phyloP scores from a whole-genome alignment of 2,329 filamentous ascomycete species.

The Thelonectria discophora region DNA sequence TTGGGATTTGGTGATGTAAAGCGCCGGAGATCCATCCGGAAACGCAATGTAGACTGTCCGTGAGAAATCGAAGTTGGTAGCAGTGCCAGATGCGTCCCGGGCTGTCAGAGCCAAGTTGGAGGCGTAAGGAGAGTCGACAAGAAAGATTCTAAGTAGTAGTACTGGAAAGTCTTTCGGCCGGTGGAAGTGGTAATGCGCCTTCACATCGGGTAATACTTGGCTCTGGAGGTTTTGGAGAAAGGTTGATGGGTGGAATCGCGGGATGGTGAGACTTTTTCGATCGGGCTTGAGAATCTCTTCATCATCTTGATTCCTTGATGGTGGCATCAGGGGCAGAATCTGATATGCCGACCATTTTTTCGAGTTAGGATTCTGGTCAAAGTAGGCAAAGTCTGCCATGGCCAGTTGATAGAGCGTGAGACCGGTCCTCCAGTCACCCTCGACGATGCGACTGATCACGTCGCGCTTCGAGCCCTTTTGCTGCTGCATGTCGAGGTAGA shows the following conservation, averaged over 20 bases:
- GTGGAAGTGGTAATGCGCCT: slow-evolving; percentile 83
- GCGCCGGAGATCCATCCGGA: slow-evolving; percentile 78
- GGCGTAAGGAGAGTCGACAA: slow-evolving; percentile 83
- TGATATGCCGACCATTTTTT: slow-evolving; percentile 72
- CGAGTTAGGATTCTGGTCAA: slow-evolving; percentile 71
- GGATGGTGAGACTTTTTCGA: slow-evolving; percentile 60
- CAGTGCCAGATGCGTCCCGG: slow-evolving; percentile 43
- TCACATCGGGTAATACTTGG: slow-evolving; percentile 79
- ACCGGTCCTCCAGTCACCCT: slow-evolving; percentile 75
- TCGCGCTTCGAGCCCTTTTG: slow-evolving; percentile 70
- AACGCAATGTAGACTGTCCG: slow-evolving; percentile 83
- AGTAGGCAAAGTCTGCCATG: slow-evolving; percentile 73
- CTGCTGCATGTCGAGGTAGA: slow-evolving; percentile 68
- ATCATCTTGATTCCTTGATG: slow-evolving; percentile 49
- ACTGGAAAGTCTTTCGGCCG: slow-evolving; percentile 75
- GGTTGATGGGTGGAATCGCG: slow-evolving; percentile 81
- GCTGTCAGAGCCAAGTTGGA: slow-evolving; percentile 59
- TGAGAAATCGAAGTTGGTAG: slow-evolving; percentile 67
- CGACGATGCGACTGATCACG: slow-evolving; percentile 68
- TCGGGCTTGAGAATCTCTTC: slow-evolving; percentile 54
- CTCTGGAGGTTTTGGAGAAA: slow-evolving; percentile 80
- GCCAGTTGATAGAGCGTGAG: slow-evolving; percentile 72
- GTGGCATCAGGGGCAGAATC: slow-evolving; percentile 61
- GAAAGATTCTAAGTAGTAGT: slow-evolving; percentile 79
- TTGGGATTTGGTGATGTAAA: slow-evolving; percentile 71